phyloP scores from a whole-genome alignment of 1,139 yeast species.

The Yamadazyma trypodendri region DNA sequence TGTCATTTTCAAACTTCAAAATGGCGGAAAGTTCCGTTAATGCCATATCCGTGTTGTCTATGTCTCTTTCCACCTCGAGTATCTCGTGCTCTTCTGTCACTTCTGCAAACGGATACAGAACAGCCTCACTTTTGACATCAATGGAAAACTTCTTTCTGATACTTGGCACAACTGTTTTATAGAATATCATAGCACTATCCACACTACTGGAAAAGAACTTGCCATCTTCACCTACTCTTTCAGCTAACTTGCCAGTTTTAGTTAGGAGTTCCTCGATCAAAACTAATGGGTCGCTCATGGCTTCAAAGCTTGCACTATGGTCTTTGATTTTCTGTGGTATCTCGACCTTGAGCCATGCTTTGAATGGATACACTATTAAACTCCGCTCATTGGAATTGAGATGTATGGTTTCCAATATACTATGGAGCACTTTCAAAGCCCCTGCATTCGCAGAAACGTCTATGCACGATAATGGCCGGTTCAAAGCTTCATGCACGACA shows the following conservation, averaged over 20 bases:
- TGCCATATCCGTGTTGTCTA: not conserved
- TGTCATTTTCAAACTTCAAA: constrained; percentile 8
- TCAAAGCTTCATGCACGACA: not conserved
- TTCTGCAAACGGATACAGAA: constrained; percentile 9
- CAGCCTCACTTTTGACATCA: no score
- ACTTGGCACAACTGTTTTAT: constrained; percentile 1
- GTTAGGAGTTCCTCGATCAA: constrained; percentile 18
- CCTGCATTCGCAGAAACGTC: constrained; percentile 13
- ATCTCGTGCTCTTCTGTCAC: constrained; percentile 2
- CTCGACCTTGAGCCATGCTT: constrained; percentile 5
- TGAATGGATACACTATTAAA: constrained; percentile 29
- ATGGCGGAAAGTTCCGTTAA: constrained; percentile 5
- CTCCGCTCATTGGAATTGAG: constrained; percentile 31
- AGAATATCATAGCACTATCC: constrained; percentile 7
- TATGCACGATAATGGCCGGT: not conserved
- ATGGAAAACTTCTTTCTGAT: not conserved
- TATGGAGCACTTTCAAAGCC: constrained; percentile 7
- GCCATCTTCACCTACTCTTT: constrained; percentile 31
- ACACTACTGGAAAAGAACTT: constrained; percentile 5
- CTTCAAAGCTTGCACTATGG: not conserved
- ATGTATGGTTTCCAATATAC: constrained; percentile 18
- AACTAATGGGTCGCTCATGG: constrained; percentile 7
- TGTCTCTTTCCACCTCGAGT: not conserved
- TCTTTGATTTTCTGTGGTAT: constrained; percentile 1
- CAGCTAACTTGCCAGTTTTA: constrained; percentile 32